Evolutionary conservation across 495 filamentous ascomycete species (phyloP).

Genomic region (Aspergillus coremiiformis): DNA sequence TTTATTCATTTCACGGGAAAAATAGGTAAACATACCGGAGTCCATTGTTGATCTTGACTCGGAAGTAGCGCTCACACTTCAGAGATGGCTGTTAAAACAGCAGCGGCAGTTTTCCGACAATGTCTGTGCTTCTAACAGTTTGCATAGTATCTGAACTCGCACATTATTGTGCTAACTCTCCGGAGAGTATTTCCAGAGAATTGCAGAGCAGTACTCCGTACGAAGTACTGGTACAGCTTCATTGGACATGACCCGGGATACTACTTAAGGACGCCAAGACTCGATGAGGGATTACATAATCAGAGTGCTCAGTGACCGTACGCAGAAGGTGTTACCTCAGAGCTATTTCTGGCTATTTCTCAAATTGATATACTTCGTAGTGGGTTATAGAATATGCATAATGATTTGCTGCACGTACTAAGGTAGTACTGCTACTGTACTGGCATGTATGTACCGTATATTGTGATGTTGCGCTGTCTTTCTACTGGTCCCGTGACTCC

Average conservation of each 20-base stretch:
- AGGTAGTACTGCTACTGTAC: not conserved
- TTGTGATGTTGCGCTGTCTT: no score
- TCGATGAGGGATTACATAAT: not conserved
- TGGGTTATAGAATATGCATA: not conserved
- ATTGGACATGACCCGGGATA: not conserved
- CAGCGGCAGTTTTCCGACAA: not conserved
- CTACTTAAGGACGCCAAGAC: not conserved
- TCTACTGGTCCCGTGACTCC: no score
- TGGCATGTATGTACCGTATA: no score
- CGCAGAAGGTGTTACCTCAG: not conserved
- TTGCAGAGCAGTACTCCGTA: no score
- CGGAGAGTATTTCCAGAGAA: not conserved
- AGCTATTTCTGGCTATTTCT: not conserved
- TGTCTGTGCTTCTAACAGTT: not conserved
- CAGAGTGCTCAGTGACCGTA: not conserved
- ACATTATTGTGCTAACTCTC: not conserved
- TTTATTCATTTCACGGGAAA: not conserved
- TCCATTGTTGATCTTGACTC: conserved; percentile 27
- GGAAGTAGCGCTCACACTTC: not conserved
- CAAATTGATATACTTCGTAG: no score
- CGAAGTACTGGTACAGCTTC: no score
- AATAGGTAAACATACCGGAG: conserved; percentile 20
- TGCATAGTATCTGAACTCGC: not conserved
- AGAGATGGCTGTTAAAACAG: not conserved
- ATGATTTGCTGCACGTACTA: not conserved